Percentiles rank a stretch among this genome's conserved stretches.
Conservation (phyloP, 257 asterid genomes). For the Gentiana dahurica region DNA sequence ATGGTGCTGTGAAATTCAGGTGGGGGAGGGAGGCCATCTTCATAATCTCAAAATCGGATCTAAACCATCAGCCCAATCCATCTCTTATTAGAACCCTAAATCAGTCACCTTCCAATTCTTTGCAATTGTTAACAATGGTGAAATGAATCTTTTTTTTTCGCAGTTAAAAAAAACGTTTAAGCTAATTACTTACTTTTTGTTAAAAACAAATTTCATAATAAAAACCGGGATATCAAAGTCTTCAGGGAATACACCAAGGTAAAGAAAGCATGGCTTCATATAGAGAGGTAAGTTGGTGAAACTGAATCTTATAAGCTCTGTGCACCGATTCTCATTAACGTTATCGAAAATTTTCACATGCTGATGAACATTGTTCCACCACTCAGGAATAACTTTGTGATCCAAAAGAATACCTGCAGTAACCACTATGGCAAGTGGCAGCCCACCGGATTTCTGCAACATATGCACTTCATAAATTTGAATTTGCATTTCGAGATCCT, state of each 20-base stretch:
- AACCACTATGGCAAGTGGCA: constrained; percentile 18
- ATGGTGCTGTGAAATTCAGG: no score
- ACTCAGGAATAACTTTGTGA: background rate
- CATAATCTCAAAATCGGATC: no score
- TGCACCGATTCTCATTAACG: constrained; percentile 2
- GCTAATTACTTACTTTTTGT: no score
- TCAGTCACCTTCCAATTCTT: no score
- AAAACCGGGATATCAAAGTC: background rate
- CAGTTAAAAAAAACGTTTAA: no score
- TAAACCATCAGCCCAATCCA: no score
- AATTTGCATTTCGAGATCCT: background rate
- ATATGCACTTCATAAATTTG: background rate
- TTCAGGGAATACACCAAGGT: no score
- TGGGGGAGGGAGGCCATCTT: no score
- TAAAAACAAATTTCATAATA: no score
- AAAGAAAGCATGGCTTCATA: background rate
- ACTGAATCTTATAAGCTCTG: constrained; percentile 13
- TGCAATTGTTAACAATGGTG: no score
- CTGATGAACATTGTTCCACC: constrained; percentile 17
- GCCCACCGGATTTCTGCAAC: constrained; percentile 3
- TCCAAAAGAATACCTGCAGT: constrained; percentile 19
- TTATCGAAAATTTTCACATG: constrained; percentile 2
- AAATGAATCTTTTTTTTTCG: no score
- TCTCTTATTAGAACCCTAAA: no score
- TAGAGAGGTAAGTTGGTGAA: constrained; percentile 17